phyloP scores from a whole-genome alignment of 2,329 filamentous ascomycete genomes.

The Xylariaceae sp. region DNA sequence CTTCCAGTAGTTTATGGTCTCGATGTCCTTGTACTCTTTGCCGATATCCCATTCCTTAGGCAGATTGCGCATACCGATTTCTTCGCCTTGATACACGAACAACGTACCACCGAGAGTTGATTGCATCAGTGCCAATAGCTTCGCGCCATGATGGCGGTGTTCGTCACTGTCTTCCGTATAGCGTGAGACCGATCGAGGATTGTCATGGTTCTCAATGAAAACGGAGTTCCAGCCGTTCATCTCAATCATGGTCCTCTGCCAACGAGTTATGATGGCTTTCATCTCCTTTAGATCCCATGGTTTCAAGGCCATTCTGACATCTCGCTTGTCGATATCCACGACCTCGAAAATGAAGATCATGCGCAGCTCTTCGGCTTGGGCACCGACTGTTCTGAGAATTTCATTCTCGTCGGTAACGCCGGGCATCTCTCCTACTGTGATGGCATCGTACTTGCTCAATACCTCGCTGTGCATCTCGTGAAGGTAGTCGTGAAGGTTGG shows the following conservation, averaged over 20 bases:
- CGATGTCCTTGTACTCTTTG: slow-evolving; percentile 55
- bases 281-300: slow-evolving; percentile 44
- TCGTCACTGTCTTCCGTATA: slow-evolving; percentile 50
- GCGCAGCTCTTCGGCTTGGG: slow-evolving; percentile 57
- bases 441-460: slow-evolving; percentile 58
- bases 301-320: slow-evolving; percentile 43
- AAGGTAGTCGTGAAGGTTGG: slow-evolving; percentile 66
- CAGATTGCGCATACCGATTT: slow-evolving; percentile 62
- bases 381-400: slow-evolving; percentile 59
- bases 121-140: slow-evolving; percentile 57
- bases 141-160: slow-evolving; percentile 49
- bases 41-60: slow-evolving; percentile 55
- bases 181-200: slow-evolving; percentile 56
- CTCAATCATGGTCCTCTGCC: slow-evolving; percentile 46
- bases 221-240: slow-evolving; percentile 61
- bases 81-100: slow-evolving; percentile 67
- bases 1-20: slow-evolving; percentile 48
- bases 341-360: slow-evolving; percentile 71
- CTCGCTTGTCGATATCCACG: slow-evolving; percentile 57
- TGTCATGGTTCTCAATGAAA: slow-evolving; percentile 66
- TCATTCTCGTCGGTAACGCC: slow-evolving; percentile 56
- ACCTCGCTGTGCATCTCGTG: slow-evolving; percentile 61
- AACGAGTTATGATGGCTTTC: slow-evolving; percentile 37
- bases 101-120: slow-evolving; percentile 56
- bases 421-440: slow-evolving; percentile 70